These are phyloP conservation scores for Aspergillus neoniger DNA, from an alignment of 2,329 filamentous ascomycete genomes.

Conservation along the genomic window DNA sequence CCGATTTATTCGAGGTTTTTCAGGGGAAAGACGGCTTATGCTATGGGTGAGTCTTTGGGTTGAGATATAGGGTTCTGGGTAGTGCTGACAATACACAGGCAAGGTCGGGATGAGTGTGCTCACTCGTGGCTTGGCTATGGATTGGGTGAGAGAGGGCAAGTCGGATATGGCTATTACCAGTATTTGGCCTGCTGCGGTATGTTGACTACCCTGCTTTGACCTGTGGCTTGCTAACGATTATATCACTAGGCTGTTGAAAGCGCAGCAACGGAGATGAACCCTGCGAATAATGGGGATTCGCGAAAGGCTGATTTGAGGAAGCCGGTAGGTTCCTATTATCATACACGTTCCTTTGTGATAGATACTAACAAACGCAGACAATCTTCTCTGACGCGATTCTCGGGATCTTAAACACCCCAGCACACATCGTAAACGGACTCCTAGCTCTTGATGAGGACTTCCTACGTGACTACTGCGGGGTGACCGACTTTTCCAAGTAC, in stretches of 20 bases:
- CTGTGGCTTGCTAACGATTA: slow-evolving; percentile 2
- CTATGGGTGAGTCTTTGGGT: slow-evolving; percentile 51
- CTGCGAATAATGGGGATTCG: slow-evolving; percentile 41
- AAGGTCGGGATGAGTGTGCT: slow-evolving; percentile 82
- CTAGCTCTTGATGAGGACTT: slow-evolving; percentile 81
- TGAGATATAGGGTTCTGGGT: too few species aligned
- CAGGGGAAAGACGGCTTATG: slow-evolving; percentile 81
- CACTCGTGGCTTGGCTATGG: slow-evolving; percentile 80
- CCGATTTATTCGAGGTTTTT: slow-evolving; percentile 87
- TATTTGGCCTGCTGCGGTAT: slow-evolving; percentile 76
- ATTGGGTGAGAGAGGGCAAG: slow-evolving; percentile 68
- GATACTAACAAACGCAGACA: slow-evolving; percentile 38
- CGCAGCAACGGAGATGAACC: slow-evolving; percentile 66
- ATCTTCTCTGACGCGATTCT: slow-evolving; percentile 81
- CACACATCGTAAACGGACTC: slow-evolving; percentile 66
- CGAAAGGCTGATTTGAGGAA: slow-evolving; percentile 63
- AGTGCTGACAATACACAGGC: slow-evolving; percentile 38
- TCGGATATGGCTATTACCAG: slow-evolving; percentile 74
- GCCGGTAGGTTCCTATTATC: slow-evolving; percentile 41
- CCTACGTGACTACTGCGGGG: slow-evolving; percentile 62
- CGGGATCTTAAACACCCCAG: slow-evolving; percentile 65
- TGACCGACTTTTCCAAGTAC: slow-evolving; percentile 73
- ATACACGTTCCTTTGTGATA: background rate
- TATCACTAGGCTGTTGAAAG: slow-evolving; percentile 66
- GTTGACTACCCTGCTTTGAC: slow-evolving; percentile 29